A percentile compares a stretch with the other conserved stretches of the same genome.
These are phyloP conservation scores for Hanseniaspora valbyensis DNA, from an alignment of 805 yeast species.

Conservation along the genomic window DNA sequence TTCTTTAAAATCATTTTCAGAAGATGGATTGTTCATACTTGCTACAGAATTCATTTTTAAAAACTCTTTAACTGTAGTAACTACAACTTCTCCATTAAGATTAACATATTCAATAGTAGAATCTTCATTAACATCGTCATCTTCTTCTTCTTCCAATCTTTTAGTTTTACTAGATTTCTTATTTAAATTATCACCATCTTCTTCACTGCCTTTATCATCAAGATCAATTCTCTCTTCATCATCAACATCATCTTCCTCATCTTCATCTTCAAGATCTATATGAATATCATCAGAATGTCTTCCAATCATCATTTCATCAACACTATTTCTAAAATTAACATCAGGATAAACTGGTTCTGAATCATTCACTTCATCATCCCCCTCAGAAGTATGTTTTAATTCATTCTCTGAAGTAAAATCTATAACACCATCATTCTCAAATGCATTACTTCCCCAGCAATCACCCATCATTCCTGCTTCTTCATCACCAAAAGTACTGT, in stretches of 20 bases:
- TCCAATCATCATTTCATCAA: constrained; percentile 15
- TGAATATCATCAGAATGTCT: constrained; percentile 16
- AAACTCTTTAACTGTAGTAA: constrained; percentile 11
- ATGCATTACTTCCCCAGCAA: constrained; percentile 19
- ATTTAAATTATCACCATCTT: constrained; percentile 25
- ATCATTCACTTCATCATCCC: constrained; percentile 22
- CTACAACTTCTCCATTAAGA: constrained; percentile 8
- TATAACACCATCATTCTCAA: constrained; percentile 14
- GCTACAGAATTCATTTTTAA: constrained; percentile 46
- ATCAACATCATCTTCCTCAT: too few species aligned
- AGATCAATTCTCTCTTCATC: constrained; percentile 19
- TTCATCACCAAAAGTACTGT: constrained; percentile 79
- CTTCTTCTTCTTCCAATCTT: constrained; percentile 21
- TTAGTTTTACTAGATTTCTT: too few species aligned
- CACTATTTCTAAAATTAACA: constrained; percentile 17
- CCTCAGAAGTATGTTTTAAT: too few species aligned
- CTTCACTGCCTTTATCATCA: constrained; percentile 22
- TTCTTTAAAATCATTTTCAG: constrained; percentile 1
- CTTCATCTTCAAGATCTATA: constrained; percentile 8
- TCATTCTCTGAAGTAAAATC: background rate
- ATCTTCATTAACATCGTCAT: constrained; percentile 22
- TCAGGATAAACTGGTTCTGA: constrained; percentile 24
- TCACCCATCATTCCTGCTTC: constrained; percentile 34
- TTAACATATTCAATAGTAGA: constrained; percentile 12
- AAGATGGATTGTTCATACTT: background rate